Conservation (phyloP, 164 flowering plant genomes). For the Tetracentron sinense region DNA sequence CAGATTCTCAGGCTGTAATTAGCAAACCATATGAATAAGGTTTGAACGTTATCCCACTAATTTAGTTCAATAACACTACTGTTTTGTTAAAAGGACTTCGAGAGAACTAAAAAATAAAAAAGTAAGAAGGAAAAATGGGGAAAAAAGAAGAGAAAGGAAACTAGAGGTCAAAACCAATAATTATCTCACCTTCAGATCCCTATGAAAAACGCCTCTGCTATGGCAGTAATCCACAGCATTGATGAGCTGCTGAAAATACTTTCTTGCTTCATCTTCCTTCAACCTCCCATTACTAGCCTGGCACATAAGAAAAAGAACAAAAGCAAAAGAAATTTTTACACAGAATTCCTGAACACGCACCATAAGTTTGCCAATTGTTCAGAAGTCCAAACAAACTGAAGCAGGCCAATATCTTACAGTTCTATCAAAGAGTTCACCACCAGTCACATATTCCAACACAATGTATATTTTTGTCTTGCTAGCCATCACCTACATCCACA, state of each 20-base stretch:
- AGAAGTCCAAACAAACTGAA: background rate
- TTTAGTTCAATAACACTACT: background rate
- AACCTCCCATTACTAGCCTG: constrained; percentile 77
- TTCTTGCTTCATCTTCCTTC: constrained; percentile 93
- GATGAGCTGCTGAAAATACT: constrained; percentile 89
- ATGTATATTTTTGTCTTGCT: constrained; percentile 95
- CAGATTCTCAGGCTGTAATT: constrained; percentile 87
- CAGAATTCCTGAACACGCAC: background rate
- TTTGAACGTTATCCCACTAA: background rate
- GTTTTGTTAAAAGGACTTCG: background rate
- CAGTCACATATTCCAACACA: constrained; percentile 83
- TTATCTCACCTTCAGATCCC: constrained; percentile 76
- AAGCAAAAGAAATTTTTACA: background rate
- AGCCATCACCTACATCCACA: constrained; percentile 73
- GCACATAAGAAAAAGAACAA: constrained; percentile 1
- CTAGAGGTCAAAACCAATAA: background rate
- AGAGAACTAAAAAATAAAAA: background rate
- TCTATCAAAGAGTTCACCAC: constrained; percentile 91
- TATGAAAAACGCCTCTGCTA: constrained; percentile 90
- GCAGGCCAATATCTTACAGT: constrained; percentile 53
- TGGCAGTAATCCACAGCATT: constrained; percentile 97
- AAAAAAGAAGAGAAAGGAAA: no score
- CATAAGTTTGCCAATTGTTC: background rate
- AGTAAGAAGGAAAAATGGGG: no score
- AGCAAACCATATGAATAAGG: constrained; percentile 7